Evolutionary conservation across 495 filamentous ascomycete species (phyloP), one percentile per base, ranked within the genome.

Genomic region (Friedmanniomyces endolithicus): DNA sequence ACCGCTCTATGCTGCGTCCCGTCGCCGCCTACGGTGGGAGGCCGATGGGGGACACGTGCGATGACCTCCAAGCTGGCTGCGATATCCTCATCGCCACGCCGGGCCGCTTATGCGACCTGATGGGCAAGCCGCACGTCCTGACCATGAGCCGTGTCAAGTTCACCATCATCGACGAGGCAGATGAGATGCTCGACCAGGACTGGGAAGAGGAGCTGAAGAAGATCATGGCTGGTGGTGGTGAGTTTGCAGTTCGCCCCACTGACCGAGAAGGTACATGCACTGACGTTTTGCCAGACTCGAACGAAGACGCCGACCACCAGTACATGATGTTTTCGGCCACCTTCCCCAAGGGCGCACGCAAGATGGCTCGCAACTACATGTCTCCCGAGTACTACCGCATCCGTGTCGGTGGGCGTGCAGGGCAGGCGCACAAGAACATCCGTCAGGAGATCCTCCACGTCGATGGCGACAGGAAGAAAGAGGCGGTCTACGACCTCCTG

Each of bases 311-410:
- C 6, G 84, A 89, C 51, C 75, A 88, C 75, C 70, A 81, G 19
- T 95, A 86, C 71, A 72, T 95, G 77, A 88, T 98, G 78, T 96
- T 96, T 60, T 95, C 88, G 1, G 92, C 92, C 11, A 96, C 92
- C 0, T 97, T 97, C 65, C 82, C 86, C 20, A 86, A 83, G 70
- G 67, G 70, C 0, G 81, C 83, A 61, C 89, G 88, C 39, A 71
- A 83, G 33, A 69, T 96, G 27, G 92, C 90, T 7, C 78, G 77
- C 40, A 71, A 83, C 11, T 85, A 87, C 64, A 77, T 98, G 51
- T 71, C 80, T 1, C 70, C 77, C 49, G 79, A 83, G 48, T 79
- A 88, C 61, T 75, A 92, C 48, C 85, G 84, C 35, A 75, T 98
- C 57, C 81, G 79, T 12, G 83, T 97, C 52, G 92, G 92, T n/a